Conservation (phyloP, 345 rosid genomes). For the Mangifera indica region DNA sequence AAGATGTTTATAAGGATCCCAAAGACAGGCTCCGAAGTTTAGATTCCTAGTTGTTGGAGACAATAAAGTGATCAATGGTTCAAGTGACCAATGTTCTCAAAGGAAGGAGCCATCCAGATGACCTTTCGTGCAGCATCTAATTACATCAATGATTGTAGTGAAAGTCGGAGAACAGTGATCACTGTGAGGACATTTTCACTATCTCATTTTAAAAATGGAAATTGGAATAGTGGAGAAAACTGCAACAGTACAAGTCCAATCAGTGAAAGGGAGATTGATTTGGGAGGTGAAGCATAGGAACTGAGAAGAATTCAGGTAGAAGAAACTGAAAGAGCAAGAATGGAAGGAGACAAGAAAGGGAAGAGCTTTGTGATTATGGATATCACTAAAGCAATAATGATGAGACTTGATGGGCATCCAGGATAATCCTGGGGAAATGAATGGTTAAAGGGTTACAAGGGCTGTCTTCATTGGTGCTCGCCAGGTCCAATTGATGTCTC, state of each 20-base stretch:
- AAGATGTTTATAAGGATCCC: slow-evolving; percentile 45
- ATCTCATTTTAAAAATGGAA: slow-evolving; percentile 79
- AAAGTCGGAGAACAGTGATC: slow-evolving; percentile 38
- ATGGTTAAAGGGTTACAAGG: slow-evolving; percentile 79
- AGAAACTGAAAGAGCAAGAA: slow-evolving; percentile 37
- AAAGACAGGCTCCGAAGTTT: slow-evolving; percentile 61
- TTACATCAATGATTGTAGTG: slow-evolving; percentile 39
- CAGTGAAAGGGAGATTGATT: slow-evolving; percentile 22
- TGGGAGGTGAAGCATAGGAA: slow-evolving; percentile 38
- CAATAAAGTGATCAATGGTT: slow-evolving; percentile 51
- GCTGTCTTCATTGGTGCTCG: slow-evolving; percentile 89
- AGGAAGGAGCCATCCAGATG: slow-evolving; percentile 49
- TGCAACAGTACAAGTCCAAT: slow-evolving; percentile 63
- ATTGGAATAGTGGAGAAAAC: slow-evolving; percentile 70
- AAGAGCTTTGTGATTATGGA: slow-evolving; percentile 52
- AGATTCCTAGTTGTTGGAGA: slow-evolving; percentile 56
- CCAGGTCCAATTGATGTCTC: slow-evolving; percentile 82
- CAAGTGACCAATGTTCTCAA: too few species aligned
- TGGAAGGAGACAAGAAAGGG: slow-evolving; percentile 25
- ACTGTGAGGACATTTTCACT: slow-evolving; percentile 79
- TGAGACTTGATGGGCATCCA: slow-evolving; percentile 58
- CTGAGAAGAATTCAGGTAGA: slow-evolving; percentile 52
- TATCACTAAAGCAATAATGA: slow-evolving; percentile 58
- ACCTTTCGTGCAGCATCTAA: slow-evolving; percentile 46
- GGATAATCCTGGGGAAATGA: slow-evolving; percentile 63